phyloP scores from a whole-genome alignment of 2,329 filamentous ascomycete species.

The Talaromyces sp. region DNA sequence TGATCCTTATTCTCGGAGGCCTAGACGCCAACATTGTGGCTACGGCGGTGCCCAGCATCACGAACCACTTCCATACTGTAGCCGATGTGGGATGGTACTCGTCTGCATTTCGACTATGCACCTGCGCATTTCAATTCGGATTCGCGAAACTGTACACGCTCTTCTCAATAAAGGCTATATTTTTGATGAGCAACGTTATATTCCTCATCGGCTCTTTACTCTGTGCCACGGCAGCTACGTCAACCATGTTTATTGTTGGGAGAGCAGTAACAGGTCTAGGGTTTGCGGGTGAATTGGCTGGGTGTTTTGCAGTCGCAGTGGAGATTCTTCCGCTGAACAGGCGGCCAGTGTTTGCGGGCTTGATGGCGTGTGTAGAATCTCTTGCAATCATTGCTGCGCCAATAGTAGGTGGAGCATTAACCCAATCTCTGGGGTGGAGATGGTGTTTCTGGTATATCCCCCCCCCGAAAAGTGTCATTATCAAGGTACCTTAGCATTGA shows the following conservation, averaged over 20 bases:
- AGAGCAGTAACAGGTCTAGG: slow-evolving; percentile 31
- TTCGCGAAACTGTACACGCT: slow-evolving; percentile 46
- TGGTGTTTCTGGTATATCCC: slow-evolving; percentile 1
- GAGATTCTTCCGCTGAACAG: neutral
- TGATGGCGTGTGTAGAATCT: neutral
- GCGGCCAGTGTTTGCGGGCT: neutral
- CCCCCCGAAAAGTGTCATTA: neutral
- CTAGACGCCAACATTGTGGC: slow-evolving; percentile 47
- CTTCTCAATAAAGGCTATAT: slow-evolving; percentile 52
- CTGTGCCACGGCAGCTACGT: slow-evolving; percentile 27
- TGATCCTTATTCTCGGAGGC: slow-evolving; percentile 15
- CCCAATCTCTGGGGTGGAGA: neutral
- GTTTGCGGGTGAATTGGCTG: slow-evolving; percentile 12
- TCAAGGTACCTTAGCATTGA: neutral
- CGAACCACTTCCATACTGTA: slow-evolving; percentile 47
- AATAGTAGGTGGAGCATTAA: slow-evolving; percentile 2
- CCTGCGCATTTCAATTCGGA: slow-evolving; percentile 31
- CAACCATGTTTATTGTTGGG: slow-evolving; percentile 28
- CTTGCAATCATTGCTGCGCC: neutral
- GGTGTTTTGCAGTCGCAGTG: slow-evolving; percentile 10
- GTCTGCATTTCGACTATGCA: slow-evolving; percentile 46
- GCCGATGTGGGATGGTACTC: slow-evolving; percentile 51
- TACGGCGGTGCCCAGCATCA: slow-evolving; percentile 54
- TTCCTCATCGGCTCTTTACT: slow-evolving; percentile 44
- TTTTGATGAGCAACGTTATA: slow-evolving; percentile 45